Evolutionary conservation across 495 filamentous ascomycete genomes (phyloP), one percentile per base, ranked within the genome.

Genomic region (Stereocaulon alpinum): DNA sequence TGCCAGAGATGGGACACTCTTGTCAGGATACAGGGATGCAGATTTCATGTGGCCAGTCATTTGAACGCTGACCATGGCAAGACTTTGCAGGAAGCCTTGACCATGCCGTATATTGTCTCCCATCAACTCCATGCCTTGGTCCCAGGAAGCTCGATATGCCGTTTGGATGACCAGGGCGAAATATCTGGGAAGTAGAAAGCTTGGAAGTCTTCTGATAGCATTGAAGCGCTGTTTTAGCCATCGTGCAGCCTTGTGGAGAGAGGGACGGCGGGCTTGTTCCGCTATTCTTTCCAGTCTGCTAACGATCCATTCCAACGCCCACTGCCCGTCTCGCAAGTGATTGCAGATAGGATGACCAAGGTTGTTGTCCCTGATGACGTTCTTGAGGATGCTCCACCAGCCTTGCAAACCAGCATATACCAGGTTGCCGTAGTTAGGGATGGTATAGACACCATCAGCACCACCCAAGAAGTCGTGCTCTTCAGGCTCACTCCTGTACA

Each of bases 341-440:
- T 95, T 83, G 68, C 92, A 96, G 3, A 99, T 75, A 7, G 94
- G 87, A 68, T 97, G 94, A 7, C 87, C 93, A 10, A 99, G 80
- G 69, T 99, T 78, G 67, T 99, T 99, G 59, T 93, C 83, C 42
- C 76, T 79, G 71, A 96, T 88, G 62, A 97, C 83, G 60, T 86
- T 77, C 63, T 88, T 86, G 43, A 99, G 76, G 7, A 95, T 76
- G 69, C 90, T 96, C 93, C 91, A 96, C 93, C 93, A 99, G 15
- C 94, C 94, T 70, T 99, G 94, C 30, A 99, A 79, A 48, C 94
- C 94, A 58, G 94, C 91, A 71, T 99, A 99, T 18, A 96, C 88
- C 44, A 96, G 77, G 50, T 86, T 77, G 4, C 91, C 94, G 65
- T 87, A 74, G 0, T 84, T 82, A 11, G 94, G 93, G 62, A 99